Evolutionary conservation across 148 eudicot genomes (phyloP).

Genomic region (Dianthus caryophyllus): DNA sequence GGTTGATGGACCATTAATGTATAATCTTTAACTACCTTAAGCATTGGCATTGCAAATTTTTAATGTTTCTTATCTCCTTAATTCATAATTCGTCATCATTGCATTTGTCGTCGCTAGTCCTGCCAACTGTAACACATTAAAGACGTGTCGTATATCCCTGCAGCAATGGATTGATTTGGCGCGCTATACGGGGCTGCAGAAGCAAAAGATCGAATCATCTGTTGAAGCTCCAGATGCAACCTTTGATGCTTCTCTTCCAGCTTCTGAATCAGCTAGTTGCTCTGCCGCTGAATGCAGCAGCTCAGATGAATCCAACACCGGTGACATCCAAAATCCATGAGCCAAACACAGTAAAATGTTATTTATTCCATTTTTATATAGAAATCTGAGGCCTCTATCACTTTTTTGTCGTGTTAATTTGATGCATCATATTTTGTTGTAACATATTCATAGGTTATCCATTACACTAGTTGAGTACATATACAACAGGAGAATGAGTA

Average conservation of each 20-base stretch:
- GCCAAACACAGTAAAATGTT: conserved; percentile 26
- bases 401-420: conserved; percentile 5
- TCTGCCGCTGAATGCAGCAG: conserved; percentile 45
- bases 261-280: conserved; percentile 36
- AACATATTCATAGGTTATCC: background rate
- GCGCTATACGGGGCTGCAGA: conserved; percentile 76
- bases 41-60: background rate
- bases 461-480: conserved; percentile 6
- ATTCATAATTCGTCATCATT: background rate
- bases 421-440: conserved; percentile 4
- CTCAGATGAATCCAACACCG: conserved; percentile 49
- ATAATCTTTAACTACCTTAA: background rate
- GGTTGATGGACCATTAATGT: conserved; percentile 1
- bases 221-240: conserved; percentile 33
- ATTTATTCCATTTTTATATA: background rate
- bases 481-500: conserved; percentile 18
- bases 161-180: conserved; percentile 99
- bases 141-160: conserved; percentile 21
- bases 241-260: conserved; percentile 27
- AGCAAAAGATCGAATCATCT: conserved; percentile 44
- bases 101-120: conserved; percentile 9
- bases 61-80: background rate
- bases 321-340: conserved; percentile 54
- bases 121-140: background rate
- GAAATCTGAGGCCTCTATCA: background rate